A percentile compares a stretch with the other conserved stretches of the same genome.
These are phyloP conservation scores for Proliferodiscus dingleyae DNA, from an alignment of 2,329 filamentous ascomycete genomes.

Conservation along the genomic window DNA sequence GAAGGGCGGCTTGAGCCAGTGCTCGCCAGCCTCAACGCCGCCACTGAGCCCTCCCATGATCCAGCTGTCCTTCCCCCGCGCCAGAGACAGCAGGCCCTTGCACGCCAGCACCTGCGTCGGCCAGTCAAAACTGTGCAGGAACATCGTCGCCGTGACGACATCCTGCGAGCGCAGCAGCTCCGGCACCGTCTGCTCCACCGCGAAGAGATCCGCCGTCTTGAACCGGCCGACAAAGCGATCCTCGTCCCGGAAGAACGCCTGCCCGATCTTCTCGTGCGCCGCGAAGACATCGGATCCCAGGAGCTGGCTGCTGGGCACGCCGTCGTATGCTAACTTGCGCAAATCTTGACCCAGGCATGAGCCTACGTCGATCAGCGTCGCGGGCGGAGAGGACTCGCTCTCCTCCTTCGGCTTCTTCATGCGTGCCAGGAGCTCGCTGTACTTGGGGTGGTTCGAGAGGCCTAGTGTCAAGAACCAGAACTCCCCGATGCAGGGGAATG, in stretches of 20 bases:
- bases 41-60: no score
- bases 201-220: no score
- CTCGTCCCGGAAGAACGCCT: neutral
- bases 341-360: constrained; percentile 1
- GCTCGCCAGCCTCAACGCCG: no score
- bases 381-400: no score
- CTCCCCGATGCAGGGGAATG: constrained; percentile 3
- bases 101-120: no score
- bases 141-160: no score
- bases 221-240: neutral
- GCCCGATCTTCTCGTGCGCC: neutral
- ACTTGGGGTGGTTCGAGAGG: neutral
- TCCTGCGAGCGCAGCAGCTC: no score
- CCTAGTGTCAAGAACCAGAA: constrained; percentile 3
- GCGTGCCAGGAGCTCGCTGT: neutral
- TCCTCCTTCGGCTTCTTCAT: no score
- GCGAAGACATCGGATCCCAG: neutral
- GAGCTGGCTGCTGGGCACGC: neutral
- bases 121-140: no score
- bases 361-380: neutral
- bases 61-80: no score
- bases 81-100: no score
- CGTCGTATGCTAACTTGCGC: neutral
- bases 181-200: no score
- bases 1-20: neutral